Percentiles rank a stretch among this genome's conserved stretches.
Evolutionary conservation across 805 yeast species (phyloP).

Genomic region (Lachancea sp.): DNA sequence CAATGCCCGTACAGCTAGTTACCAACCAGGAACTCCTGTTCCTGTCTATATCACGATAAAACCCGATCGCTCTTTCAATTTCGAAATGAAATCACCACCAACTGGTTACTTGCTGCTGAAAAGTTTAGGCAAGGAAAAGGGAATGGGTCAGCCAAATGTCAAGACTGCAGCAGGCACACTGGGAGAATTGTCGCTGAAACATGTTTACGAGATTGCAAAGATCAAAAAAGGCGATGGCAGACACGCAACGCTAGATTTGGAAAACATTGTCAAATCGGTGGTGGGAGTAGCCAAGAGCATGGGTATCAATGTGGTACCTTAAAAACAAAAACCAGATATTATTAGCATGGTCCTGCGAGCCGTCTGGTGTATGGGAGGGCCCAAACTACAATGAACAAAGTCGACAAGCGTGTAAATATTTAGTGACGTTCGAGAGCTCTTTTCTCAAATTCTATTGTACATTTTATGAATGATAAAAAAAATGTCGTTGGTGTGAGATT

Average conservation of each 20-base stretch:
- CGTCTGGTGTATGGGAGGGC: neutral
- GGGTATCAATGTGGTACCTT: constrained; percentile 79
- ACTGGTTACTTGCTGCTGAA: constrained; percentile 79
- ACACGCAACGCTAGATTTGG: constrained; percentile 62
- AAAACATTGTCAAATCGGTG: constrained; percentile 74
- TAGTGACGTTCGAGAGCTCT: neutral
- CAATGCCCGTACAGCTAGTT: constrained; percentile 91
- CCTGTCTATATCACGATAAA: constrained; percentile 80
- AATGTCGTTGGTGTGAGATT: neutral
- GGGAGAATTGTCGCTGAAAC: constrained; percentile 75
- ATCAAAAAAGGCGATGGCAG: constrained; percentile 82
- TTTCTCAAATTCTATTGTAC: constrained; percentile 1
- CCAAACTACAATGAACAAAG: neutral
- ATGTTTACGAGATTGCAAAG: constrained; percentile 89
- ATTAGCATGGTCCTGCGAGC: neutral
- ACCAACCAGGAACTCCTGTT: constrained; percentile 79
- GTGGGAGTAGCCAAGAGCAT: constrained; percentile 84
- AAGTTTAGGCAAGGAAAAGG: constrained; percentile 67
- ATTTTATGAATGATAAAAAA: neutral
- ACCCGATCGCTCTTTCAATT: constrained; percentile 87
- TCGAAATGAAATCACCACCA: constrained; percentile 86
- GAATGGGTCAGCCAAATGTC: constrained; percentile 52
- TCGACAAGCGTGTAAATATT: neutral
- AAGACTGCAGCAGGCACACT: constrained; percentile 32
- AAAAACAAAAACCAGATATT: too few species aligned